Conservation (phyloP, 2,329 filamentous ascomycete species). For the Emmonsiellopsis sp. region DNA sequence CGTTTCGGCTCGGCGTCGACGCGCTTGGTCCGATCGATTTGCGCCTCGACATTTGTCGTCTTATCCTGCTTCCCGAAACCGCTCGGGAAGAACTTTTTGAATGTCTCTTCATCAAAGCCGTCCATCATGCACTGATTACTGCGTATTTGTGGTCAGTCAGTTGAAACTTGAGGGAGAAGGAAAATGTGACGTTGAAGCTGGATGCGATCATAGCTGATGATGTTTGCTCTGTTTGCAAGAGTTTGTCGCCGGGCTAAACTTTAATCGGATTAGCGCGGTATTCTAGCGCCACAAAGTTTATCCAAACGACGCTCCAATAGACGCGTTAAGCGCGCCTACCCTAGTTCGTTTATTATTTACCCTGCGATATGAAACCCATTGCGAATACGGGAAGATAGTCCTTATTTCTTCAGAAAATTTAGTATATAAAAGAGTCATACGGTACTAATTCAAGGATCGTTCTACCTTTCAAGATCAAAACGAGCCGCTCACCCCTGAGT, state of each 20-base stretch:
- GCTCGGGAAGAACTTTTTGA: conserved; percentile 59
- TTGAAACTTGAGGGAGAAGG: background rate
- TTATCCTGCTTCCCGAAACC: conserved; percentile 78
- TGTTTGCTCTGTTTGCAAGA: background rate
- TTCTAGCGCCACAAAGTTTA: background rate
- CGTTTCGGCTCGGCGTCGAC: conserved; percentile 28
- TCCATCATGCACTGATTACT: conserved; percentile 22
- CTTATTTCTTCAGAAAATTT: no score
- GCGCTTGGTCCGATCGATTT: conserved; percentile 72
- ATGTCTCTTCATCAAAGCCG: conserved; percentile 37
- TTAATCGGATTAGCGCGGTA: background rate
- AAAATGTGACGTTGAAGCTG: background rate
- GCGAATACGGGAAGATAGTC: no score
- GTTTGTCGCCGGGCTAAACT: background rate
- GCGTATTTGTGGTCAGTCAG: background rate
- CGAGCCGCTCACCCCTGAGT: no score
- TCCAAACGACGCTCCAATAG: background rate
- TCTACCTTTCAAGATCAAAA: no score
- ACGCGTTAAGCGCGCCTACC: background rate
- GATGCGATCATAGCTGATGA: background rate
- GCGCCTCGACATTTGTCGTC: conserved; percentile 64
- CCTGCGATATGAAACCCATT: no score
- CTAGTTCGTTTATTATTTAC: no score
- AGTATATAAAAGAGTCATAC: no score
- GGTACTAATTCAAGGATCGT: no score